phyloP scores from a whole-genome alignment of 2,329 filamentous ascomycete species.

The Tympanopsis confertula region DNA sequence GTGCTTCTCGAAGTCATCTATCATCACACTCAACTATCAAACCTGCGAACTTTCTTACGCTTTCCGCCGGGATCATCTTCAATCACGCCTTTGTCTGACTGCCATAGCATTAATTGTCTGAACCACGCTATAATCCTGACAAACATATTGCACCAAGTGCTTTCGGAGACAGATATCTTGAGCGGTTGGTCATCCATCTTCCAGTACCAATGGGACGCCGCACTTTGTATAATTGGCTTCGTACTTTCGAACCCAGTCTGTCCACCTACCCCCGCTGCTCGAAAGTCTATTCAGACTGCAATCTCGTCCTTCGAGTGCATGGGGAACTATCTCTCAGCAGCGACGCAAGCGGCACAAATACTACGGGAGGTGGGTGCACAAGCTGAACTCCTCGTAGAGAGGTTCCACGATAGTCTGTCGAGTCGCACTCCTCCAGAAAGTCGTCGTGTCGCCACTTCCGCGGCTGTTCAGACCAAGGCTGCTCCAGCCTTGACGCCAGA shows the following conservation, averaged over 20 bases:
- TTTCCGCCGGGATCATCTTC: conserved; percentile 8
- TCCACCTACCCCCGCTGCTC: conserved; percentile 8
- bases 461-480: no score
- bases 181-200: conserved; percentile 16
- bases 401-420: no score
- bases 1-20: conserved; percentile 19
- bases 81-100: conserved; percentile 8
- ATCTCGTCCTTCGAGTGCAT: conserved; percentile 22
- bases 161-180: conserved; percentile 12
- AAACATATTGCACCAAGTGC: conserved; percentile 15
- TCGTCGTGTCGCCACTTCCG: no score
- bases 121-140: conserved; percentile 16
- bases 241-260: conserved; percentile 16
- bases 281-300: conserved; percentile 20
- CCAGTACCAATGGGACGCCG: conserved; percentile 15
- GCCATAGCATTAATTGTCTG: conserved; percentile 10
- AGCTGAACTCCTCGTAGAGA: no score
- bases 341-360: no score
- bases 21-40: conserved; percentile 14
- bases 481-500: no score
- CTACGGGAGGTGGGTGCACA: no score
- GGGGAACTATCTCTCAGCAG: no score
- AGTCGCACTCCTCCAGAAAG: no score
- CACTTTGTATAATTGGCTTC: conserved; percentile 20
- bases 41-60: conserved; percentile 17